Conservation (phyloP, 1,284 basidiomycete species). For the Moesziomyces globuligerus region DNA sequence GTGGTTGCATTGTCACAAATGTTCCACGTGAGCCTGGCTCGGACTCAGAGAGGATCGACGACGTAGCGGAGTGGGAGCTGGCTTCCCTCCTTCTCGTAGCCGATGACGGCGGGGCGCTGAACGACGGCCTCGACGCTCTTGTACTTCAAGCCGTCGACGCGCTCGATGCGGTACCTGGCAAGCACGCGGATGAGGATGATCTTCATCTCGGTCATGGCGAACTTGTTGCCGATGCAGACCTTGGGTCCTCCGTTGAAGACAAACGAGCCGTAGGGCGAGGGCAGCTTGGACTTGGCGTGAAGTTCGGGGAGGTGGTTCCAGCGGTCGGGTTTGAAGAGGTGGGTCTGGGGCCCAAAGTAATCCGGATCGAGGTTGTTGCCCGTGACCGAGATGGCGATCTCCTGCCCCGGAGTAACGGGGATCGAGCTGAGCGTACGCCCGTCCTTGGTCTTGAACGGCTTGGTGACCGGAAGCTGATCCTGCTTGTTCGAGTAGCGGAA, state of each 20-base stretch:
- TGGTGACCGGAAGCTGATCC: constrained; percentile 59
- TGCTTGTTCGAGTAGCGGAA: constrained; percentile 50
- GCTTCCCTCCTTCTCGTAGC: constrained; percentile 44
- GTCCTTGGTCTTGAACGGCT: constrained; percentile 48
- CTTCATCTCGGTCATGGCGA: constrained; percentile 57
- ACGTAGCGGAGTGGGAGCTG: constrained; percentile 40
- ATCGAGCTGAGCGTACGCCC: constrained; percentile 53
- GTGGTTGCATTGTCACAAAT: too few relatives aligned
- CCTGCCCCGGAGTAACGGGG: constrained; percentile 36
- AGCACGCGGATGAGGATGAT: constrained; percentile 38
- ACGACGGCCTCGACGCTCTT: constrained; percentile 51
- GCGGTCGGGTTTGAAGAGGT: constrained; percentile 56
- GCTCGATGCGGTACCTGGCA: constrained; percentile 37
- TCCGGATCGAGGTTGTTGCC: constrained; percentile 38
- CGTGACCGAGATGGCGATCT: constrained; percentile 47
- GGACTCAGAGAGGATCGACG: constrained; percentile 27
- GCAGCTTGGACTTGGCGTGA: constrained; percentile 28
- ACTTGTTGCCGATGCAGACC: constrained; percentile 59
- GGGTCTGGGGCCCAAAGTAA: constrained; percentile 58
- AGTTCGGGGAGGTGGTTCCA: constrained; percentile 51
- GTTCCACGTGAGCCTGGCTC: too few relatives aligned
- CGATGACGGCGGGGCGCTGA: constrained; percentile 44
- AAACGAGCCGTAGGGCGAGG: constrained; percentile 53
- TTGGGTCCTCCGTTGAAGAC: constrained; percentile 57
- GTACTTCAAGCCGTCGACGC: constrained; percentile 36